Evolutionary conservation across 257 asterid genomes (phyloP), one percentile per base, ranked within the genome.

Genomic region (Solanum rostratum): DNA sequence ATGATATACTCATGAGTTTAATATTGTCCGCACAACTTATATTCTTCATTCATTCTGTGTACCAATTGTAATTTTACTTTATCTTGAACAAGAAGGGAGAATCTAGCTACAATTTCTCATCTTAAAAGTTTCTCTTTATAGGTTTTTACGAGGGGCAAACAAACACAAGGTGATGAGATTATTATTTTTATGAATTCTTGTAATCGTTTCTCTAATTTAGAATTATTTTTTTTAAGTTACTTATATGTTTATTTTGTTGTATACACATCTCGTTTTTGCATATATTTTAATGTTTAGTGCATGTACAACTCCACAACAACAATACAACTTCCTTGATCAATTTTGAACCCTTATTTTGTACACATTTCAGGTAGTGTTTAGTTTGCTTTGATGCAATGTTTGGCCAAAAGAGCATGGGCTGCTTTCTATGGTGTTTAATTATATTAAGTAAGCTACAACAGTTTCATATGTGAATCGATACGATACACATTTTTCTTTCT

Each of bases 131-230:
- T 86, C 84, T 84, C 69, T 86, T 29, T 90, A 87, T 87, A 92
- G 96, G 89, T n/a, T 92, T 88, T 84, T 92, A 92, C 86, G 19
- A 87, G 7, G 96, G 85, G 79, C 88, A 59, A 91, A 85, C 88
- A 90, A 89, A 83, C 94, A 92, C 86, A 80, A 68, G 94, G 96
- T 92, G 3, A 49, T 15, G 14, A 45, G 14, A 73, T 22, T 2
- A 22, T 63, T 60, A 60, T 60, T 60, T 16, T 70, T 6, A 22
- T 14, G 41, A 29, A 73, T 7, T 4, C 57, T 45, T 45, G 0
- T 73, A 39, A 41, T 41, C 45, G 54, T 70, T 45, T 70, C 54
- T 4, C 4, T 70, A 70, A 59, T 70, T 39, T 9, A 18, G 22
- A 70, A 59, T 19, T 16, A 12, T 27, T 70, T 19, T 70, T 45